Evolutionary conservation across 345 rosid species (phyloP).

Genomic region (Hibiscus mutabilis): DNA sequence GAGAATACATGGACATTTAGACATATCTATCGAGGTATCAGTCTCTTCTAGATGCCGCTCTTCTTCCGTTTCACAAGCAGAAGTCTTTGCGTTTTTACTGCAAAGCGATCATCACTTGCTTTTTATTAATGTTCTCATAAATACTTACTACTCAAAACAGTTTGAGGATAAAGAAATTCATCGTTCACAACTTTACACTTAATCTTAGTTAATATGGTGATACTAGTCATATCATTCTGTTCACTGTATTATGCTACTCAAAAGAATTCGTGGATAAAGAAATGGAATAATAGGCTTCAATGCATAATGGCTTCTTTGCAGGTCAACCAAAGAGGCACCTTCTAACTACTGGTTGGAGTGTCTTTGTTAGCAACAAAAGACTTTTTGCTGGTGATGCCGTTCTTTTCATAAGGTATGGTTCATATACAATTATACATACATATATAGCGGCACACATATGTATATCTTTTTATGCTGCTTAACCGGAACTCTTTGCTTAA

Average conservation of each 20-base stretch:
- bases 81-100: not conserved
- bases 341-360: slow-evolving; percentile 95
- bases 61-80: not conserved
- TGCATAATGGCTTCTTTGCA: slow-evolving; percentile 23
- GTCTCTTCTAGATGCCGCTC: not conserved
- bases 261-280: too few relatives aligned
- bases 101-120: not conserved
- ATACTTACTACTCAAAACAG: not conserved
- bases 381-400: slow-evolving; percentile 93
- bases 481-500: slow-evolving; percentile 14
- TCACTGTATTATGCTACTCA: not conserved
- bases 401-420: slow-evolving; percentile 69
- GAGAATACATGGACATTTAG: slow-evolving; percentile 81
- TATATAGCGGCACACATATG: not conserved
- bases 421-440: not conserved
- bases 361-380: slow-evolving; percentile 86
- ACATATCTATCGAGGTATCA: slow-evolving; percentile 86
- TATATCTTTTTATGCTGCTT: not conserved
- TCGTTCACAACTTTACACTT: not conserved
- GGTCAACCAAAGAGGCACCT: slow-evolving; percentile 93
- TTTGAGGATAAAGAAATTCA: not conserved
- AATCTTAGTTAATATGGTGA: not conserved
- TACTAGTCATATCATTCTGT: not conserved
- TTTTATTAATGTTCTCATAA: not conserved
- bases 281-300: slow-evolving; percentile 1